phyloP scores from a whole-genome alignment of 345 rosid genomes.

The Eucalyptus caleyi region DNA sequence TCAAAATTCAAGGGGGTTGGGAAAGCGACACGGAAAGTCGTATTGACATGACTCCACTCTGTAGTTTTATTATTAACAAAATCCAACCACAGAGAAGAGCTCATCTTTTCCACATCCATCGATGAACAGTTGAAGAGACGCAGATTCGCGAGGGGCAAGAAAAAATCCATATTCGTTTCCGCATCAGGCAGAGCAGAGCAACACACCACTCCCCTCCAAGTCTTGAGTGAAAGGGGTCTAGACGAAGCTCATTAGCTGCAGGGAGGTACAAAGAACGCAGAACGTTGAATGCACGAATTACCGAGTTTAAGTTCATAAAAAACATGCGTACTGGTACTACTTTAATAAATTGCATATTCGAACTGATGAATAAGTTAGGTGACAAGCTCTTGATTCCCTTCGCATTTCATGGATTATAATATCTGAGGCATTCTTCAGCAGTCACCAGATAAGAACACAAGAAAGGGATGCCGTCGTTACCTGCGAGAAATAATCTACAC shows the following conservation, averaged over 20 bases:
- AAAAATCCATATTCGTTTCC: not conserved
- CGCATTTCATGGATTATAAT: not conserved
- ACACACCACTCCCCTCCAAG: accelerated
- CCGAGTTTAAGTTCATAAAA: not conserved
- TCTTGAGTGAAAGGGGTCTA: not conserved
- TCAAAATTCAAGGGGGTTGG: not conserved
- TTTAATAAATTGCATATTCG: not conserved
- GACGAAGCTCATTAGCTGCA: not conserved
- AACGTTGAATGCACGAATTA: not conserved
- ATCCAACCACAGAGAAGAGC: not conserved
- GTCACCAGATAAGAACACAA: not conserved
- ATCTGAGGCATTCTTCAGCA: not conserved
- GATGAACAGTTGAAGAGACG: not conserved
- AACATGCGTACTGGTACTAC: not conserved
- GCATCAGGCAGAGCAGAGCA: not conserved
- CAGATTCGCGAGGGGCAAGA: accelerated
- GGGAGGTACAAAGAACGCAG: not conserved
- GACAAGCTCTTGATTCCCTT: accelerated
- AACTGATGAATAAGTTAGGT: not conserved
- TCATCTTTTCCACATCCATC: not conserved
- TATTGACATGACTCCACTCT: not conserved
- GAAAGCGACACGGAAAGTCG: not conserved
- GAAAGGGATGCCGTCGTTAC: not conserved
- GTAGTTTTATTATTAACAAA: not conserved
- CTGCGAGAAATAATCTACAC: not conserved